phyloP scores from a whole-genome alignment of 306 rosid species.

The Acmispon strigosus region DNA sequence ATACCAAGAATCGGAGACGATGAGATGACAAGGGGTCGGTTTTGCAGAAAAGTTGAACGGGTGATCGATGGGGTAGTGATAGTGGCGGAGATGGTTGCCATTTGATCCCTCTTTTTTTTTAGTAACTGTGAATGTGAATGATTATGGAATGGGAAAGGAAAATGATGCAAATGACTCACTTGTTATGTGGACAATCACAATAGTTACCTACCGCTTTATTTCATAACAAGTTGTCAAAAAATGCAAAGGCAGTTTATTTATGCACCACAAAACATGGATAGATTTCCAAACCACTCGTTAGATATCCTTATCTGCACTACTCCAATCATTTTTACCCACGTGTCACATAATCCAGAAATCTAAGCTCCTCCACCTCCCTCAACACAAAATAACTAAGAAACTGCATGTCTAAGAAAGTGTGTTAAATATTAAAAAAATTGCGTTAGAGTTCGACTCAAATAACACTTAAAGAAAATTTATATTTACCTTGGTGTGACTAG shows the following conservation, averaged over 20 bases:
- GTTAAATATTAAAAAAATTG: too few species aligned
- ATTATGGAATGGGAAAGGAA: conserved; percentile 2
- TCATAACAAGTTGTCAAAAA: conserved; percentile 13
- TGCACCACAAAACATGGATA: conserved; percentile 56
- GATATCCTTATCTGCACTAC: conserved; percentile 51
- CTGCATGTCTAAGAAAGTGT: too few species aligned
- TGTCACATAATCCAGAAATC: conserved; percentile 34
- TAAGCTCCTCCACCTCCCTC: background rate
- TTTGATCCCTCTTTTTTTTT: conserved; percentile 22
- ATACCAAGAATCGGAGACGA: conserved; percentile 69
- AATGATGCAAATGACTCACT: background rate
- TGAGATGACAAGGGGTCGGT: conserved; percentile 40
- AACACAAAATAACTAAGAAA: background rate
- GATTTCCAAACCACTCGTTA: conserved; percentile 30
- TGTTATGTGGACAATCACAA: background rate
- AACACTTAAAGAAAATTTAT: too few species aligned
- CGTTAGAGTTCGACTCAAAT: too few species aligned
- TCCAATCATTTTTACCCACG: conserved; percentile 48
- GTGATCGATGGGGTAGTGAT: conserved; percentile 42
- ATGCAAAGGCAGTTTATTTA: conserved; percentile 12
- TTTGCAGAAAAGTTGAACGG: conserved; percentile 47
- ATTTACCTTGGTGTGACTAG: too few species aligned
- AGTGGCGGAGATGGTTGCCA: conserved; percentile 75
- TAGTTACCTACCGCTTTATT: background rate
- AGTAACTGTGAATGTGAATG: background rate